Conservation (phyloP, 225 moss, liverwort and hornwort species). For the Sphagnum contortum region DNA sequence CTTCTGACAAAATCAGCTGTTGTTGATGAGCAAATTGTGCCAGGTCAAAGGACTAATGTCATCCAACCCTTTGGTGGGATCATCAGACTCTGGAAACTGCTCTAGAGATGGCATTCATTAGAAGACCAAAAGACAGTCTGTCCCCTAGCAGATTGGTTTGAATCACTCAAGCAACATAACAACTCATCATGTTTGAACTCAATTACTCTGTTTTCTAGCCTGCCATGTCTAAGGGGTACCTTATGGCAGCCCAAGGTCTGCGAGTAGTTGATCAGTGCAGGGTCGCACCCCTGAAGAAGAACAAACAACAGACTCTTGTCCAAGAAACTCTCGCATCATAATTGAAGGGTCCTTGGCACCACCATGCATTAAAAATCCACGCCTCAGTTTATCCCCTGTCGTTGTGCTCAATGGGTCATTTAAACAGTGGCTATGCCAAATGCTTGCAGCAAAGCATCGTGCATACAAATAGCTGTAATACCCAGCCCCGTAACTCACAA, state of each 20-base stretch:
- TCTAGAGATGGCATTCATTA: too few relatives aligned
- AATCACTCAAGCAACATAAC: too few relatives aligned
- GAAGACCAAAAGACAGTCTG: too few relatives aligned
- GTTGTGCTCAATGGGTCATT: slow-evolving; percentile 56
- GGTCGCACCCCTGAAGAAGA: slow-evolving; percentile 77
- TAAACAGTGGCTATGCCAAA: slow-evolving; percentile 85
- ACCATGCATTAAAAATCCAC: slow-evolving; percentile 80
- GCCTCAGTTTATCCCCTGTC: slow-evolving; percentile 72
- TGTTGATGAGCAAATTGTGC: too few relatives aligned
- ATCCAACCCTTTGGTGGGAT: too few relatives aligned
- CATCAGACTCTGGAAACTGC: too few relatives aligned
- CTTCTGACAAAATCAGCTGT: too few relatives aligned
- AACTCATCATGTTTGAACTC: too few relatives aligned
- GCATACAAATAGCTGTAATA: slow-evolving; percentile 99
- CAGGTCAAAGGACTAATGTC: too few relatives aligned
- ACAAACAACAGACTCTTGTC: slow-evolving; percentile 59
- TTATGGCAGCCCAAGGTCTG: slow-evolving; percentile 55
- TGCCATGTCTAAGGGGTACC: too few relatives aligned
- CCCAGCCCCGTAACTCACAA: slow-evolving; percentile 91
- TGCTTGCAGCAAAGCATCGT: slow-evolving; percentile 87
- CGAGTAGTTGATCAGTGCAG: slow-evolving; percentile 75
- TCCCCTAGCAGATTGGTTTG: too few relatives aligned
- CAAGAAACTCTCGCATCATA: slow-evolving; percentile 75
- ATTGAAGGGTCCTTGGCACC: slow-evolving; percentile 85
- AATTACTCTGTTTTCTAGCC: too few relatives aligned